These are phyloP conservation scores for Domatiomyces catenatus DNA, from an alignment of 2,329 filamentous ascomycete genomes.

Conservation along the genomic window DNA sequence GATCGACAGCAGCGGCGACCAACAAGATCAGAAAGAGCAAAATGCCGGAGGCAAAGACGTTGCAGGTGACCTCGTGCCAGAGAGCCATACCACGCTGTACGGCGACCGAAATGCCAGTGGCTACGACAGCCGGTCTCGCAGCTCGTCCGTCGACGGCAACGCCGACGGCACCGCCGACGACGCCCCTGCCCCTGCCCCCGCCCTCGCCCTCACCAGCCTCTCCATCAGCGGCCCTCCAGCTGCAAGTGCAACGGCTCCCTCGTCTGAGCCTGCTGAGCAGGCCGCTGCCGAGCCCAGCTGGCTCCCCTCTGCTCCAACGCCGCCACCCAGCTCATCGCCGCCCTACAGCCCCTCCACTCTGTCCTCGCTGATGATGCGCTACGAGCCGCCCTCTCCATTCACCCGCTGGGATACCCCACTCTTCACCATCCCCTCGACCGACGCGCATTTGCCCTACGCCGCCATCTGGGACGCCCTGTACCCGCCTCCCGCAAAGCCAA, in stretches of 20 bases:
- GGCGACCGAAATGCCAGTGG: slow-evolving; percentile 9
- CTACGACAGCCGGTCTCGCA: slow-evolving; percentile 4
- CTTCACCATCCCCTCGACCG: slow-evolving; percentile 45
- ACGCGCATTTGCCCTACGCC: slow-evolving; percentile 39
- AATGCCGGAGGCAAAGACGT: slow-evolving; percentile 9
- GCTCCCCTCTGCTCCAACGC: slow-evolving; percentile 2
- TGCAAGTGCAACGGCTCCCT: neutral
- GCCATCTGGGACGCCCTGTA: slow-evolving; percentile 46
- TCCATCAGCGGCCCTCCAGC: slow-evolving; percentile 1
- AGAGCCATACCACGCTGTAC: slow-evolving; percentile 18
- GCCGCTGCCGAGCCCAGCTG: neutral
- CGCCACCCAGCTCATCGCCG: slow-evolving; percentile 19
- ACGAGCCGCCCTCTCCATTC: slow-evolving; percentile 53
- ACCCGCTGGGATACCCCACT: slow-evolving; percentile 51
- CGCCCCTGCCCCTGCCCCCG: slow-evolving; percentile 14
- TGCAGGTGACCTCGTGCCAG: slow-evolving; percentile 13
- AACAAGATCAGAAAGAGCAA: neutral
- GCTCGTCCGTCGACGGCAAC: slow-evolving; percentile 8
- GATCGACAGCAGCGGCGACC: neutral
- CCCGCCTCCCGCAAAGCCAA: slow-evolving; percentile 8
- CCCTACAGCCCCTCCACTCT: slow-evolving; percentile 42
- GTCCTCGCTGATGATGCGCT: slow-evolving; percentile 49
- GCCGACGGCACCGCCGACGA: slow-evolving; percentile 6
- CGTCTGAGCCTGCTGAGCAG: neutral
- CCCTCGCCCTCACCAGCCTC: neutral